These are phyloP conservation scores for Paspalum notatum DNA, from an alignment of 176 grass and related monocot genomes.

Conservation along the genomic window DNA sequence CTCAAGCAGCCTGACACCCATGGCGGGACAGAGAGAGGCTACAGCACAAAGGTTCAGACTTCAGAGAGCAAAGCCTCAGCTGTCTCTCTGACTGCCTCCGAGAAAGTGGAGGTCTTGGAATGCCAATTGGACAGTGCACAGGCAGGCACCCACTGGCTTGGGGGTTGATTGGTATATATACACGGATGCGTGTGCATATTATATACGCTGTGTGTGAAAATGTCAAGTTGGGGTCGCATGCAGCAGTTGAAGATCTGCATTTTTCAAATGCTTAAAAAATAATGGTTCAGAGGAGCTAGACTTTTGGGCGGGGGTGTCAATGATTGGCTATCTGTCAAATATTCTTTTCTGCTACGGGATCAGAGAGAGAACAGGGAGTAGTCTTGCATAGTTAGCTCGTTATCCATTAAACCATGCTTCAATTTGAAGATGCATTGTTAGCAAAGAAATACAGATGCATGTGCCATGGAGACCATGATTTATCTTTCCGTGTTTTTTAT, in stretches of 20 bases:
- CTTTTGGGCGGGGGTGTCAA: constrained; percentile 4
- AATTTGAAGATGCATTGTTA: background rate
- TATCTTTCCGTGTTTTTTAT: background rate
- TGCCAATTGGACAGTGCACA: constrained; percentile 39
- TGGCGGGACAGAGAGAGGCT: constrained; percentile 9
- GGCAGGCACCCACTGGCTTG: background rate
- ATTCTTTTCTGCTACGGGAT: background rate
- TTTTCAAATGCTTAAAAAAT: constrained; percentile 33
- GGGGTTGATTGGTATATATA: constrained; percentile 18
- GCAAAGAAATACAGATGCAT: background rate
- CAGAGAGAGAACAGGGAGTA: background rate
- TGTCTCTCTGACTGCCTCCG: background rate
- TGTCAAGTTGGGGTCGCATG: constrained; percentile 13
- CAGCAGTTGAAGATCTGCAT: constrained; percentile 12
- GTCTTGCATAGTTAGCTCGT: background rate
- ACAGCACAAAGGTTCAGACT: no score
- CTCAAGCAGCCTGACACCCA: constrained; percentile 22
- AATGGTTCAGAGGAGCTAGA: background rate
- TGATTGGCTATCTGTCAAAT: constrained; percentile 13
- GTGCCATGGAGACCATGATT: background rate
- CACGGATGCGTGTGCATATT: background rate
- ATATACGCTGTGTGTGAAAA: constrained; percentile 13
- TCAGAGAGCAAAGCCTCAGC: background rate
- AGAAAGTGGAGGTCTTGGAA: constrained; percentile 9
- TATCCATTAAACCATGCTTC: background rate